Evolutionary conservation across 164 flowering plant species (phyloP).

Genomic region (Aristolochia contorta): DNA sequence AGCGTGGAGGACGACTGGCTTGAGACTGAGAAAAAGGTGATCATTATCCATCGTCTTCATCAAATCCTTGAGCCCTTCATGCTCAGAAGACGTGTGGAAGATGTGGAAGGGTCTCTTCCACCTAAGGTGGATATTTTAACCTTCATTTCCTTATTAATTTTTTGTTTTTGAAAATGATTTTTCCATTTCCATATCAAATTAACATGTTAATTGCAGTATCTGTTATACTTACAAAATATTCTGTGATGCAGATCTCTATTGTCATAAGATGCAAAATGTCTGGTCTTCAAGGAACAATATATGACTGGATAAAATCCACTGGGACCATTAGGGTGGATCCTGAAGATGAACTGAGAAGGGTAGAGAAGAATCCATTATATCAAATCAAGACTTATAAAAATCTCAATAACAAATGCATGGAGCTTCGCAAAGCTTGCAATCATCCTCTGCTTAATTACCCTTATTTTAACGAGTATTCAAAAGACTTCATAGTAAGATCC

Average conservation of each 20-base stretch:
- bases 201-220: neutral
- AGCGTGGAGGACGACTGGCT: constrained; percentile 99
- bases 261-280: constrained; percentile 93
- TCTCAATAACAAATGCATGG: constrained; percentile 93
- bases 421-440: constrained; percentile 90
- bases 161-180: too few relatives aligned
- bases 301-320: constrained; percentile 97
- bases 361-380: constrained; percentile 60
- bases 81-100: constrained; percentile 99
- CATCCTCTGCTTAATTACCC: constrained; percentile 98
- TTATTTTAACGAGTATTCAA: constrained; percentile 65
- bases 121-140: constrained; percentile 54
- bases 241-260: constrained; percentile 66
- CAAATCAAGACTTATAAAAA: constrained; percentile 62
- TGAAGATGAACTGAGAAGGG: constrained; percentile 73
- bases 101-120: constrained; percentile 99
- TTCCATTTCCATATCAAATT: neutral
- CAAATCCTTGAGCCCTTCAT: constrained; percentile 98
- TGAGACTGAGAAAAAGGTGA: constrained; percentile 97
- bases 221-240: neutral
- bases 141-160: neutral
- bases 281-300: constrained; percentile 81
- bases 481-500: constrained; percentile 83
- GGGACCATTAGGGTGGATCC: constrained; percentile 94
- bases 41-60: constrained; percentile 94